Conservation (phyloP, 1,284 basidiomycete genomes). For the Austroboletus olivaceoglutinosus region DNA sequence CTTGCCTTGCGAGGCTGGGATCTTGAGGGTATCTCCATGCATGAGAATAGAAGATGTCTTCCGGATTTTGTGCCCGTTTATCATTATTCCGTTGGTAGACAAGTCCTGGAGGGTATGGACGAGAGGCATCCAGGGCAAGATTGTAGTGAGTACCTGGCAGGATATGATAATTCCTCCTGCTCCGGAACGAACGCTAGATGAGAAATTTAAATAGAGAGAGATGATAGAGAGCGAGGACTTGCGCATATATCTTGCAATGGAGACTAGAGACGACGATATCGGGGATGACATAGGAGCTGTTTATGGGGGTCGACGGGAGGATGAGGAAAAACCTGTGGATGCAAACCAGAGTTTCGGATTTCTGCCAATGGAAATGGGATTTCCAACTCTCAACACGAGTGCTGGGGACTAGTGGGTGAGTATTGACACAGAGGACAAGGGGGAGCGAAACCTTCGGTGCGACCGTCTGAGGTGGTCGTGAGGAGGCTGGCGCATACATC, state of each 20-base stretch:
- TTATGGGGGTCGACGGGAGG: conserved; percentile 5
- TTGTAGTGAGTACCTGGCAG: conserved; percentile 52
- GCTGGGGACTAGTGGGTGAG: conserved; percentile 36
- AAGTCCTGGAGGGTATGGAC: conserved; percentile 49
- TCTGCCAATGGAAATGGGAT: conserved; percentile 65
- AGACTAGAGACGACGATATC: conserved; percentile 59
- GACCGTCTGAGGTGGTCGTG: conserved; percentile 50
- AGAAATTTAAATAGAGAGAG: neutral
- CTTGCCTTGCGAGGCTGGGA: conserved; percentile 63
- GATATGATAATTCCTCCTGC: conserved; percentile 71
- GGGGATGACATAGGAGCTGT: conserved; percentile 48
- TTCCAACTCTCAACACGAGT: conserved; percentile 57
- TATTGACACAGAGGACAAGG: neutral
- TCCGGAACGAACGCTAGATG: conserved; percentile 55
- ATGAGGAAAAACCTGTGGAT: conserved; percentile 1
- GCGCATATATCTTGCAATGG: conserved; percentile 81
- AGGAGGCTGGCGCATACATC: conserved; percentile 69
- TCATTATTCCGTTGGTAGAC: conserved; percentile 73
- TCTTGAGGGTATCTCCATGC: conserved; percentile 67
- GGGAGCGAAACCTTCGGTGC: conserved; percentile 53
- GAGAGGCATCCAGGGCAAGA: neutral
- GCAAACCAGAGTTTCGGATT: conserved; percentile 53
- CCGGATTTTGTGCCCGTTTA: conserved; percentile 67
- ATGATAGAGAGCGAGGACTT: conserved; percentile 17
- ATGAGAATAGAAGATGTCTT: conserved; percentile 66